Base-by-base conservation (phyloP, 23 red algal species). In the Porphyridium purpureum region DNA sequence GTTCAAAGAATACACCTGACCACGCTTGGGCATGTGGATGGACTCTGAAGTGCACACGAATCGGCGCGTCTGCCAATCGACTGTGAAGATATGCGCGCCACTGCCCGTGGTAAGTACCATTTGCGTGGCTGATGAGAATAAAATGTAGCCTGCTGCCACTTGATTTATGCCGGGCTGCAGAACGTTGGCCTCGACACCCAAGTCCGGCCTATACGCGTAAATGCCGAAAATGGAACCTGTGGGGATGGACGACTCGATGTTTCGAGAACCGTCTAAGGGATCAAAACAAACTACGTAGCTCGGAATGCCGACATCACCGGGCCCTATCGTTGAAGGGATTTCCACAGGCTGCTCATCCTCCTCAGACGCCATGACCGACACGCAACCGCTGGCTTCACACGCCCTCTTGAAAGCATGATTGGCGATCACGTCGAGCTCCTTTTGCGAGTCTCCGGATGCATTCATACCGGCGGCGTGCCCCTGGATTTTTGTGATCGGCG, bases 151-250 rank as follows among this genome's bases (percentile, higher is more conserved):
- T 15, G 90, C 90, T 34, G 69, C 74, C 29, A 86, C 90, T 70
- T 86, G 74, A 11, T 83, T 47, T 24, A 55, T 54, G 23, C 90
- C 90, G 19, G 54, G 70, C 55, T 85, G 79, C 60, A 86, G 55
- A 21, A 86, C 76, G 25, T 47, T 62, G 38, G 76, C 87, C 11
- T 74, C 67, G 26, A 77, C 62, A n/a, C n/a, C n/a, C n/a, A n/a
- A n/a, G 17, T 44, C 38, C 11, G 38, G 38, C 11, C 38, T 17
- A 17, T 11, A 44, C 2, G 73, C 42, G 67, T 82, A 98, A 31
- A 98, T 86, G 50, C 54, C 67, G 49, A 98, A 98, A 21, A 98
- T 98, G 35, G 80, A 74, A 30, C 90, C 90, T 49, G 83, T 98
- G 20, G 90, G 80, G 17, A 98, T 76, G 47, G 82, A 83, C 31